phyloP scores from a whole-genome alignment of 1,284 basidiomycete species.

The Ceratobasidium sp. region DNA sequence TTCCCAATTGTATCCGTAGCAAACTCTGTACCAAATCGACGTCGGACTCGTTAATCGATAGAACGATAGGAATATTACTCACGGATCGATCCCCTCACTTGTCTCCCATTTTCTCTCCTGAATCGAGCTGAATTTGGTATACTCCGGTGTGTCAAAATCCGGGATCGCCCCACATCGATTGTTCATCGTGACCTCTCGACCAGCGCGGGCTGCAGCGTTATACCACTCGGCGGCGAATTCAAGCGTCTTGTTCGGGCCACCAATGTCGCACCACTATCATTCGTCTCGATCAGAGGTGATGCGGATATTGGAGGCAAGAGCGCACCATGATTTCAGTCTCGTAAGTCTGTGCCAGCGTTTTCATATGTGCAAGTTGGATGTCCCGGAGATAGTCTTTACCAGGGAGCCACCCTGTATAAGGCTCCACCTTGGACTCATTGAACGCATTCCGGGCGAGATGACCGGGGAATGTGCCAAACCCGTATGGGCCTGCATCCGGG shows the following conservation, averaged over 20 bases:
- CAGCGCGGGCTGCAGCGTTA: constrained; percentile 63
- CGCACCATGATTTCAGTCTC: constrained; percentile 69
- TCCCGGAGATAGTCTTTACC: constrained; percentile 68
- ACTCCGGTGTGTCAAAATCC: constrained; percentile 68
- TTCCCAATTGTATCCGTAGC: constrained; percentile 58
- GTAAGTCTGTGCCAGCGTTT: constrained; percentile 65
- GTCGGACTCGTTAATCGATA: background rate
- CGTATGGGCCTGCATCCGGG: constrained; percentile 67
- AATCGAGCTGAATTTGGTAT: constrained; percentile 65
- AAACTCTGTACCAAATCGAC: constrained; percentile 27
- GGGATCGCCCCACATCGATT: constrained; percentile 59
- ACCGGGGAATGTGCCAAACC: constrained; percentile 67
- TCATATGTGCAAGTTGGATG: constrained; percentile 70
- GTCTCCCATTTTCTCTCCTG: constrained; percentile 70
- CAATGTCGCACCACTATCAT: constrained; percentile 71
- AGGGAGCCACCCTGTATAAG: constrained; percentile 66
- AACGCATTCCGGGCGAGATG: constrained; percentile 67
- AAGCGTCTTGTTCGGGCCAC: constrained; percentile 64
- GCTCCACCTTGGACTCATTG: constrained; percentile 64
- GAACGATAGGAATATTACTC: constrained; percentile 16
- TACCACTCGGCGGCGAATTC: constrained; percentile 68
- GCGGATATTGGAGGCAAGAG: background rate
- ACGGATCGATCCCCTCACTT: constrained; percentile 60
- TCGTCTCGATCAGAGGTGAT: background rate
- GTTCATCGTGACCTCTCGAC: constrained; percentile 69